phyloP scores from a whole-genome alignment of 306 rosid genomes.

The Pueraria montana region DNA sequence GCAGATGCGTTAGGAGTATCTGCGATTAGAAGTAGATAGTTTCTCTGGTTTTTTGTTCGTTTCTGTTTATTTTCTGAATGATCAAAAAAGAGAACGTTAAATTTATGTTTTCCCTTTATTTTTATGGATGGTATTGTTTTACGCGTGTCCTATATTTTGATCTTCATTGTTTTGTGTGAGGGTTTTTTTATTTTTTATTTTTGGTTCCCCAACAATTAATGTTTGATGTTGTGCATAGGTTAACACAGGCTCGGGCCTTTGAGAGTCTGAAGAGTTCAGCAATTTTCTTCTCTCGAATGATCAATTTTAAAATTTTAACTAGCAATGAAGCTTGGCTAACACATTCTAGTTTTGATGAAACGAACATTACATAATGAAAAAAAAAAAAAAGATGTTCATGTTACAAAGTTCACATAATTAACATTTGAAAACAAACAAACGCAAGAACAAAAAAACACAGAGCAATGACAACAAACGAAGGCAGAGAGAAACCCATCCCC shows the following conservation, averaged over 20 bases:
- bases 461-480: conserved; percentile 10
- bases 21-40: no score
- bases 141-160: no score
- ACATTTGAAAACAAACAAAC: conserved; percentile 48
- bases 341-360: neutral
- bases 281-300: neutral
- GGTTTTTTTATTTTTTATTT: no score
- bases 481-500: conserved; percentile 25
- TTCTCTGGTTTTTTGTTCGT: no score
- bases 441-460: conserved; percentile 17
- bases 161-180: no score
- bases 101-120: no score
- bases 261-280: neutral
- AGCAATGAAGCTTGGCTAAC: neutral
- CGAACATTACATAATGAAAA: no score
- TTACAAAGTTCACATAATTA: conserved; percentile 9
- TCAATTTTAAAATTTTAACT: neutral
- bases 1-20: no score
- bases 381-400: neutral
- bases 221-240: neutral
- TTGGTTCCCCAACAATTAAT: neutral
- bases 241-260: neutral
- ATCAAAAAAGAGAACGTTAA: no score
- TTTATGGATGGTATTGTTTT: no score
- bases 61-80: no score